These are phyloP conservation scores for Starmerella bacillaris DNA, from an alignment of 805 yeast genomes.

Conservation along the genomic window DNA sequence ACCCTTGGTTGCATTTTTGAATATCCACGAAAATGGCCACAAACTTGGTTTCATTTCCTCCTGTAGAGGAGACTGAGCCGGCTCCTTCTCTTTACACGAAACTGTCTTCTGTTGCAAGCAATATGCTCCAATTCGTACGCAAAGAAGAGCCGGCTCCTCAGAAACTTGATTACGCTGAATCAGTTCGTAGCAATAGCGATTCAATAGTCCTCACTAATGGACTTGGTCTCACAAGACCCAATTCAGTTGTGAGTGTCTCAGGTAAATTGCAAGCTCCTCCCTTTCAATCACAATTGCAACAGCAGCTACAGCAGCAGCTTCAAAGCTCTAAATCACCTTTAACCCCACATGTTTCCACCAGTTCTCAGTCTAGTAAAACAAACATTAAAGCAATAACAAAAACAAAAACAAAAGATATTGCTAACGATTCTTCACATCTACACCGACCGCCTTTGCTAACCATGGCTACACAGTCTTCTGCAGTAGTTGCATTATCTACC, in stretches of 20 bases:
- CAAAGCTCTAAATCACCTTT: no score
- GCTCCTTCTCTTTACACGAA: constrained; percentile 10
- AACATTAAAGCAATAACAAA: not conserved
- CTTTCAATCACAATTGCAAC: no score
- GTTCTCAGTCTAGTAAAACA: not conserved
- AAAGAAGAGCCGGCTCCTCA: constrained; percentile 7
- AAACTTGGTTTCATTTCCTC: constrained; percentile 14
- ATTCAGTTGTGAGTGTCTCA: not conserved
- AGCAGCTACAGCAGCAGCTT: no score
- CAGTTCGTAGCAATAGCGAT: not conserved
- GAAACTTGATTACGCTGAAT: not conserved
- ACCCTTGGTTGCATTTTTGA: no score
- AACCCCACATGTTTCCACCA: no score
- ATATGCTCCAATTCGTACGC: constrained; percentile 10
- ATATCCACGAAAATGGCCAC: no score
- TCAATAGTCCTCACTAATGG: no score
- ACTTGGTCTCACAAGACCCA: not conserved
- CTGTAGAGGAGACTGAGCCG: constrained; percentile 5
- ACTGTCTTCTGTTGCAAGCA: constrained; percentile 14
- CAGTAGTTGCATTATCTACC: constrained; percentile 10
- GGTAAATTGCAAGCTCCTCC: not conserved
- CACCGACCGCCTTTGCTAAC: constrained; percentile 3
- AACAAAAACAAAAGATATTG: no score
- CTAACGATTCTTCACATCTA: no score
- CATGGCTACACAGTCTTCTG: constrained; percentile 3